Evolutionary conservation across 331 rosid genomes (phyloP).

Genomic region (Telfairia occidentalis): DNA sequence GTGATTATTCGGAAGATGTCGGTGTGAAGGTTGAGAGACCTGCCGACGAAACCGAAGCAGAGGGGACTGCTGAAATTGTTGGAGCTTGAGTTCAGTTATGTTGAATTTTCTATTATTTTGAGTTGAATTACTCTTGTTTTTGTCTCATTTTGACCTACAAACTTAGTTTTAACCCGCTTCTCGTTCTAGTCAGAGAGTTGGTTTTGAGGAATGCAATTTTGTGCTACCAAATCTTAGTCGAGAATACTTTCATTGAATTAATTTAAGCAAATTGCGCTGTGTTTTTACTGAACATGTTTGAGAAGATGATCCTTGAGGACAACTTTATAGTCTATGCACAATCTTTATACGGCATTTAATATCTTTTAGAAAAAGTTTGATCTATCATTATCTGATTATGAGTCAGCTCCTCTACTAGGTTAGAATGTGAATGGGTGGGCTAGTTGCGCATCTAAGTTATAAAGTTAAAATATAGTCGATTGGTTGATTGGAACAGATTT

Average conservation of each 20-base stretch:
- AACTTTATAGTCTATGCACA: neutral
- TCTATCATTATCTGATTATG: no score
- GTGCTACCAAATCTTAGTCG: conserved; percentile 5
- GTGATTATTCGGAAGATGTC: conserved; percentile 14
- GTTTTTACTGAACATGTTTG: neutral
- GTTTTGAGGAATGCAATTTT: conserved; percentile 14
- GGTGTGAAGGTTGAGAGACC: conserved; percentile 19
- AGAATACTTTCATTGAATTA: neutral
- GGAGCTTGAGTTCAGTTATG: conserved; percentile 16
- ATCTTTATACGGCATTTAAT: no score
- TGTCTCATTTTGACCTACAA: neutral
- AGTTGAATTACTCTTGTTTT: neutral
- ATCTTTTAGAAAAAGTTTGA: no score
- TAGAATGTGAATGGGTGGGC: no score
- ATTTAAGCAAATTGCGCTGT: neutral
- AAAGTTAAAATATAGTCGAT: no score
- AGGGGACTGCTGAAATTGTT: conserved; percentile 11
- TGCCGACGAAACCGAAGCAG: conserved; percentile 9
- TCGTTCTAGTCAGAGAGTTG: conserved; percentile 2
- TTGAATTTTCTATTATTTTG: conserved; percentile 3
- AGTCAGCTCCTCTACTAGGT: no score
- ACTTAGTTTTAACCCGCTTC: conserved; percentile 1
- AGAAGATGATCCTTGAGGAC: neutral
- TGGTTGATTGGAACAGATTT: no score
- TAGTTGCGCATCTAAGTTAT: no score